Conservation (phyloP, 345 rosid genomes). For the Viola odorata region DNA sequence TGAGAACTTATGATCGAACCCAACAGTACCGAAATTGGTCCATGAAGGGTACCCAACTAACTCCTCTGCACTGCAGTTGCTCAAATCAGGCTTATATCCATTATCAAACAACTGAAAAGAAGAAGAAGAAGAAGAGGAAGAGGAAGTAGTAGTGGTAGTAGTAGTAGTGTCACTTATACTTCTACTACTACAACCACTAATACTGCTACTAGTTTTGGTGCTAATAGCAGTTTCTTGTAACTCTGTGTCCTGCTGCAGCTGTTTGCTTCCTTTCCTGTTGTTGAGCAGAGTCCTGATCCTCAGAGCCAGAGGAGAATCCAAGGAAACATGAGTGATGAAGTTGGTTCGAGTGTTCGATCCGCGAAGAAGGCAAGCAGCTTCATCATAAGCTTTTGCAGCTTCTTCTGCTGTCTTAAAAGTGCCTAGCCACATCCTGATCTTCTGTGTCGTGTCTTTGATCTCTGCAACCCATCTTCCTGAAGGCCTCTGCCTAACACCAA, state of each 20-base stretch:
- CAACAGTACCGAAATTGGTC: slow-evolving; percentile 15
- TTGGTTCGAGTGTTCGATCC: slow-evolving; percentile 76
- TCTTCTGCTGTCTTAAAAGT: slow-evolving; percentile 72
- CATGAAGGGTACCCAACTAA: slow-evolving; percentile 24
- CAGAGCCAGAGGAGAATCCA: slow-evolving; percentile 61
- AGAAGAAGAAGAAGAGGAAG: slow-evolving; percentile 12
- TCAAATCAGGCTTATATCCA: slow-evolving; percentile 58
- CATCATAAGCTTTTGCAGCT: slow-evolving; percentile 70
- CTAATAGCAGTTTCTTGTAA: not conserved
- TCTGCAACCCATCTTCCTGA: slow-evolving; percentile 87
- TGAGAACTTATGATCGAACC: slow-evolving; percentile 37
- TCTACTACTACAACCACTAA: slow-evolving; percentile 12
- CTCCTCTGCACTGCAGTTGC: slow-evolving; percentile 30
- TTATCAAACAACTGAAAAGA: slow-evolving; percentile 30
- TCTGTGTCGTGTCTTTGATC: slow-evolving; percentile 72
- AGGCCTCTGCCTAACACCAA: slow-evolving; percentile 73
- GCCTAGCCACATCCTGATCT: slow-evolving; percentile 79
- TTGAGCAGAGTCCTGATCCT: slow-evolving; percentile 52
- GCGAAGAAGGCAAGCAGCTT: slow-evolving; percentile 77
- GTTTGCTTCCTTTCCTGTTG: slow-evolving; percentile 31
- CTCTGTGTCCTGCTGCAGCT: not conserved
- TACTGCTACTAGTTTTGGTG: not conserved
- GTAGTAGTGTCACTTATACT: slow-evolving; percentile 11
- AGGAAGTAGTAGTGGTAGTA: not conserved
- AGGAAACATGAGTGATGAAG: slow-evolving; percentile 44